Base-by-base conservation (phyloP, 2,329 filamentous ascomycete genomes). In the Graphiopsis chlorocephala region DNA sequence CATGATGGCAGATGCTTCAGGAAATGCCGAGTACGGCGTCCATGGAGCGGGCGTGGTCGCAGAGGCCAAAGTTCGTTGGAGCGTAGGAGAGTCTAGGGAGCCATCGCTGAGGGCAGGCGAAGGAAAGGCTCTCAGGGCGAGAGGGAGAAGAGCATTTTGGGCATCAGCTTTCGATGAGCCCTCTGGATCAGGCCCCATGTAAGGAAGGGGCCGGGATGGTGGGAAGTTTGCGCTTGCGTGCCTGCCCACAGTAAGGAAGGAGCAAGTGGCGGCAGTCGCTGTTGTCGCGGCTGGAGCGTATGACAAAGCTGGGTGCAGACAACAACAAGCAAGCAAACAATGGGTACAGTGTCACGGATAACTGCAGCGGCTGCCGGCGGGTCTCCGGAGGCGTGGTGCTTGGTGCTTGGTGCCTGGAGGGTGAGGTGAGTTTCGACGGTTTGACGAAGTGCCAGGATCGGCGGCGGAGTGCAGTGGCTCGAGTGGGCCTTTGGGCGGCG, bases 131-230 rank as follows among this genome's bases (percentile, higher is more conserved):
- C 50, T 38, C 25, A 65, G 38, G 48, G 31, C 31, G 48, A 42
- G 48, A 25, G 60, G 60, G 28, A 62, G 48, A 50, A 55, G 48
- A 33, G 59, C 48, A 60, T 58, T 50, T 23, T 57, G 58, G 60
- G 47, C 65, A 67, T 65, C 63, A 61, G 55, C 52, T 57, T 42
- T 60, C 45, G 47, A 61, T 38, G 52, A 61, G 63, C 64, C 66
- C 66, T 62, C 56, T 28, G 29, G 56, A 55, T 57, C 67, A 65
- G 67, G 65, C 59, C 63, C 67, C 67, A 67, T 67, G 65, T 68
- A 63, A 67, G 31, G 61, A 55, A 45, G 38, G 59, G 59, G 47
- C 58, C 59, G 23, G 23, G 50, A 28, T n/a, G n/a, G n/a, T 20
- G 5, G 12, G 29, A 20, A n/a, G 26, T 29, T 20, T 31, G 50